Conservation (phyloP, 2,329 filamentous ascomycete genomes). For the Fusarium transvaalense region DNA sequence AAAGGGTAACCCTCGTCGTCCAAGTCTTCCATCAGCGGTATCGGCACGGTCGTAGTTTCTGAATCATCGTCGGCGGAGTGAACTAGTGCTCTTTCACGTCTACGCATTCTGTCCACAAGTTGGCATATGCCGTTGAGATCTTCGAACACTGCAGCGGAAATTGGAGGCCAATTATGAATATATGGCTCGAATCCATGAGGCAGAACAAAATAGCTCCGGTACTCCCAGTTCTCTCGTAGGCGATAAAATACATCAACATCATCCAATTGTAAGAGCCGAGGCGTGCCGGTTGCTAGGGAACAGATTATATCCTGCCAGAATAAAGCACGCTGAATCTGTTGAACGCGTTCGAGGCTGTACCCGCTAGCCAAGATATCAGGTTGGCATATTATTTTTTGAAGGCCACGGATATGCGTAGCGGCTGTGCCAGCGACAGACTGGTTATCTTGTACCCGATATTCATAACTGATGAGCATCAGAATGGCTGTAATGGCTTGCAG, state of each 20-base stretch:
- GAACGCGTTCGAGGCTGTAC: not conserved
- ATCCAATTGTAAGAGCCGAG: not conserved
- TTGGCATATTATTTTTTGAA: not conserved
- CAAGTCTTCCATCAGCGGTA: conserved; percentile 5
- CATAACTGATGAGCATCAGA: conserved; percentile 9
- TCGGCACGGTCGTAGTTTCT: fast-evolving
- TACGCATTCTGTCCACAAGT: not conserved
- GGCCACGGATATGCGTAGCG: not conserved
- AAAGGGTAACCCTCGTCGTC: conserved; percentile 15
- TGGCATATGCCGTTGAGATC: not conserved
- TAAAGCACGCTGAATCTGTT: conserved; percentile 6
- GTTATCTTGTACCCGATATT: conserved; percentile 1
- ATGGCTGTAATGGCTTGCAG: not conserved
- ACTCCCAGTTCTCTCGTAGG: not conserved
- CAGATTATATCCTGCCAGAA: conserved; percentile 18
- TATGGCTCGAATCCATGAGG: not conserved
- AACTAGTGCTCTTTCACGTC: fast-evolving
- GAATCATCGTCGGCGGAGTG: fast-evolving
- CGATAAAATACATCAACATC: not conserved
- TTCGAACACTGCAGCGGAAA: fast-evolving
- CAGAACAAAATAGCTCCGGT: not conserved
- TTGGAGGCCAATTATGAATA: fast-evolving
- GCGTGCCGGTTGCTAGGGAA: conserved; percentile 4
- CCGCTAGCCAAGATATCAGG: too few species aligned
- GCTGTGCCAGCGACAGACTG: not conserved